Evolutionary conservation across 148 eudicot species (phyloP).

Genomic region (Arctostaphylos glauca): DNA sequence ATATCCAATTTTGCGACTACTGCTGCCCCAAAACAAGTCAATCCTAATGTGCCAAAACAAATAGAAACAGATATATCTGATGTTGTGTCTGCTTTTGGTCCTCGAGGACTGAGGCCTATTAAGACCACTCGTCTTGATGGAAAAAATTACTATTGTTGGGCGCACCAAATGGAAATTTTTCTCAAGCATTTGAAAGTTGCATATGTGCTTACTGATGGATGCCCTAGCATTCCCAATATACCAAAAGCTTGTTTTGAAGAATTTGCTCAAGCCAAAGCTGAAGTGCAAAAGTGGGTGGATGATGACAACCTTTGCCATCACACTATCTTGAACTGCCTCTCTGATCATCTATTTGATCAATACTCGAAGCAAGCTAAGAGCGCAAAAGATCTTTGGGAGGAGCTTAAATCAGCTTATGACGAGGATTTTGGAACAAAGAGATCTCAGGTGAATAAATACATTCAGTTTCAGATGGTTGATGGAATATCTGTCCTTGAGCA

Average conservation of each 20-base stretch:
- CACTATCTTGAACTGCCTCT: conserved; percentile 65
- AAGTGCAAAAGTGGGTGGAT: conserved; percentile 52
- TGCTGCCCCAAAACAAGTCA: neutral
- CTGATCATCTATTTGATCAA: conserved; percentile 49
- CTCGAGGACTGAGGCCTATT: conserved; percentile 42
- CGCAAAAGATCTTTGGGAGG: conserved; percentile 79
- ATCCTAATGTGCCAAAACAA: conserved; percentile 19
- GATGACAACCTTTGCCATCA: conserved; percentile 68
- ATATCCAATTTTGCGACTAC: neutral
- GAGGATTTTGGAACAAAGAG: conserved; percentile 62
- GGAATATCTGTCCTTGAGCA: conserved; percentile 57
- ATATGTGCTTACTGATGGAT: conserved; percentile 57
- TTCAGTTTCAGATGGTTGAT: conserved; percentile 72
- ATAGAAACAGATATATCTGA: conserved; percentile 15
- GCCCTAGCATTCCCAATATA: conserved; percentile 38
- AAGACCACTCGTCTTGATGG: conserved; percentile 58
- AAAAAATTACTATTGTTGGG: conserved; percentile 70
- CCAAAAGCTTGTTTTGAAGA: conserved; percentile 32
- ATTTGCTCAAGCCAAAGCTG: conserved; percentile 30
- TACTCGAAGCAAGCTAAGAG: conserved; percentile 42
- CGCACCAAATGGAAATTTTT: conserved; percentile 49
- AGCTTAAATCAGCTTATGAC: conserved; percentile 45
- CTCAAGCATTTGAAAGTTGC: conserved; percentile 50
- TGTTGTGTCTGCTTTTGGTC: conserved; percentile 14
- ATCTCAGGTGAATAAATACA: conserved; percentile 67